A percentile compares a stretch with the other conserved stretches of the same genome.
These are phyloP conservation scores for Cucumis cinereus DNA, from an alignment of 306 rosid genomes.

Conservation along the genomic window DNA sequence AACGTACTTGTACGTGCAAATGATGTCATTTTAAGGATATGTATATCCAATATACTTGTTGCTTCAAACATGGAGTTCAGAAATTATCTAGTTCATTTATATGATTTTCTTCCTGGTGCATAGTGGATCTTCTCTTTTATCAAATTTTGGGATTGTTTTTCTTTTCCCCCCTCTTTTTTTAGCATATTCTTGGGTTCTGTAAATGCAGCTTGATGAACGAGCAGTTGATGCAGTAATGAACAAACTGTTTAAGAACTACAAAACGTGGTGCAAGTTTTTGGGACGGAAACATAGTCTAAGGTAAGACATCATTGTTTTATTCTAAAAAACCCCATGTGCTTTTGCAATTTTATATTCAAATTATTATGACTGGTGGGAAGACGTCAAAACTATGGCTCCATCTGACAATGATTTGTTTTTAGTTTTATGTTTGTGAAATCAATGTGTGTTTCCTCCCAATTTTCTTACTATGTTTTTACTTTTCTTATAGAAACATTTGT, in stretches of 20 bases:
- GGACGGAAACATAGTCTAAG: conserved; percentile 82
- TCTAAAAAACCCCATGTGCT: neutral
- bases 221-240: conserved; percentile 67
- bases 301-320: conserved; percentile 25
- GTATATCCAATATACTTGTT: neutral
- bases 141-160: neutral
- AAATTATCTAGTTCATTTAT: neutral
- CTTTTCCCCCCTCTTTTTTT: neutral
- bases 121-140: neutral
- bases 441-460: too few relatives aligned
- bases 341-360: neutral
- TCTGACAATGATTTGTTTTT: too few relatives aligned
- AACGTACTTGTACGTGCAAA: neutral
- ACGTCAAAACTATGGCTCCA: neutral
- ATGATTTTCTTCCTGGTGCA: neutral
- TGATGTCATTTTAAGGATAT: conserved; percentile 2
- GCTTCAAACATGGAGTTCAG: neutral
- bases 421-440: too few relatives aligned
- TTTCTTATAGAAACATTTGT: too few relatives aligned
- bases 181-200: neutral
- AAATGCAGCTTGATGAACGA: conserved; percentile 83
- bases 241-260: conserved; percentile 73
- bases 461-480: too few relatives aligned
- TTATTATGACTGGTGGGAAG: conserved; percentile 8
- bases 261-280: conserved; percentile 79